phyloP scores from a whole-genome alignment of 768 basidiomycete genomes.

The Hygrocybe coccinea region DNA sequence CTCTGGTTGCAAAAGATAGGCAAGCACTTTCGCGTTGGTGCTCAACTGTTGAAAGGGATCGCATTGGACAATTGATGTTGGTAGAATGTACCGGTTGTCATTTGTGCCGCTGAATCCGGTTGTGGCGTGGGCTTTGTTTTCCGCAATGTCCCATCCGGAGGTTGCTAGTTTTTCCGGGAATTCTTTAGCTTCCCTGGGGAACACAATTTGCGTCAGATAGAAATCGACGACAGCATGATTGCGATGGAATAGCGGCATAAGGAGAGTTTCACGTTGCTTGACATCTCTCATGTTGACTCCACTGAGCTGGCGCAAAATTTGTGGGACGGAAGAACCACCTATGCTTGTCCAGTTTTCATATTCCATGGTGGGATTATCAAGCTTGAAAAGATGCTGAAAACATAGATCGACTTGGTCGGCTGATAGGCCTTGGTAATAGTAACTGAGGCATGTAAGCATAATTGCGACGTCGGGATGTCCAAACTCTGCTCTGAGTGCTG shows the following conservation, averaged over 20 bases:
- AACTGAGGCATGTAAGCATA: slow-evolving; percentile 42
- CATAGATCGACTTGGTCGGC: slow-evolving; percentile 33
- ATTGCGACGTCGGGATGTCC: slow-evolving; percentile 49
- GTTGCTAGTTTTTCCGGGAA: slow-evolving; percentile 46
- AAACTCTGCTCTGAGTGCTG: slow-evolving; percentile 44
- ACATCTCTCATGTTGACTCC: slow-evolving; percentile 42
- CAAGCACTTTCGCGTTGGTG: slow-evolving; percentile 47
- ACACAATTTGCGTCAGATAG: slow-evolving; percentile 42
- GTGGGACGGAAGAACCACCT: slow-evolving; percentile 25
- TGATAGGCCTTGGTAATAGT: slow-evolving; percentile 46
- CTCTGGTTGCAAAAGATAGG: slow-evolving; percentile 35
- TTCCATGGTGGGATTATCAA: slow-evolving; percentile 38
- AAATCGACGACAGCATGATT: slow-evolving; percentile 43
- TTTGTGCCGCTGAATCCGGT: slow-evolving; percentile 58
- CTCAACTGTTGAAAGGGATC: slow-evolving; percentile 37
- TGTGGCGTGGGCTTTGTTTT: slow-evolving; percentile 29
- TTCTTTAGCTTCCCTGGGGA: slow-evolving; percentile 47
- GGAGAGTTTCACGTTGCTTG: slow-evolving; percentile 21
- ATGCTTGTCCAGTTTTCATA: slow-evolving; percentile 39
- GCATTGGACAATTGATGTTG: slow-evolving; percentile 32
- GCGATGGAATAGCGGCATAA: slow-evolving; percentile 33
- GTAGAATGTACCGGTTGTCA: slow-evolving; percentile 39
- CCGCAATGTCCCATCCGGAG: slow-evolving; percentile 51
- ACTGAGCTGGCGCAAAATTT: slow-evolving; percentile 25
- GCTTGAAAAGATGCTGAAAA: slow-evolving; percentile 36